A percentile compares a stretch with the other conserved stretches of the same genome.
These are phyloP conservation scores for Chaetomium fimeti DNA, from an alignment of 495 filamentous ascomycete species.

Conservation along the genomic window DNA sequence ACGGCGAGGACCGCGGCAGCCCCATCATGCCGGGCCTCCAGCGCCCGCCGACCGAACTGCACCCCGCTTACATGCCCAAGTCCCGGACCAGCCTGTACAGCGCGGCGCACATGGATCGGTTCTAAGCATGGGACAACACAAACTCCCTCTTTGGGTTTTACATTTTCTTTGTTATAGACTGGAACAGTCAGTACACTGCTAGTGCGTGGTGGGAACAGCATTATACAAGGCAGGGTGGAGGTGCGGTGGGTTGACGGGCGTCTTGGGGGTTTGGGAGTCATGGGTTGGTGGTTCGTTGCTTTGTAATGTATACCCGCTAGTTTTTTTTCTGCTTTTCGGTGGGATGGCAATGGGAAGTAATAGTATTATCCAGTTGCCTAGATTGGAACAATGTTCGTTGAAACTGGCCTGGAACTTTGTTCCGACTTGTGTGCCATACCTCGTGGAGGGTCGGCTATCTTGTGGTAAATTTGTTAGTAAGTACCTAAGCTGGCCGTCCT, in stretches of 20 bases:
- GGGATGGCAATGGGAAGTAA: slow-evolving; percentile 1
- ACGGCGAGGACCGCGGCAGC: slow-evolving; percentile 41
- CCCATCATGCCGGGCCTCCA: slow-evolving; percentile 51
- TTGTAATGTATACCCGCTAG: slow-evolving; percentile 15
- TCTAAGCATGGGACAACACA: slow-evolving; percentile 23
- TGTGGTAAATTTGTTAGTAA: too few relatives aligned
- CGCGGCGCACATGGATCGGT: slow-evolving; percentile 45
- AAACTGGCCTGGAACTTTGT: too few relatives aligned
- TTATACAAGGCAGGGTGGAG: neutral
- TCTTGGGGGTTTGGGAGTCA: slow-evolving; percentile 3
- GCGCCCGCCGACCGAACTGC: slow-evolving; percentile 51
- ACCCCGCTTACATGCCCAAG: slow-evolving; percentile 44
- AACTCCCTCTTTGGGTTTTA: slow-evolving; percentile 1
- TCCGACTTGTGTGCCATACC: too few relatives aligned
- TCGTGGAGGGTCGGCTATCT: too few relatives aligned
- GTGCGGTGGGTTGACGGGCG: slow-evolving; percentile 2
- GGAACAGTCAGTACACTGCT: slow-evolving; percentile 1
- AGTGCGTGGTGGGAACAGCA: neutral
- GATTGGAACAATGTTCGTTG: neutral
- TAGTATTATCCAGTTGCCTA: neutral
- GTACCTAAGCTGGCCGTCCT: too few relatives aligned
- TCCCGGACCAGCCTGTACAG: slow-evolving; percentile 49
- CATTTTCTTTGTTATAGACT: slow-evolving; percentile 8
- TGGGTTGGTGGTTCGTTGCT: slow-evolving; percentile 2
- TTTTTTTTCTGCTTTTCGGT: neutral